Evolutionary conservation across 2,329 filamentous ascomycete genomes (phyloP), one percentile per base, ranked within the genome.

Genomic region (Diaporthe capsici): DNA sequence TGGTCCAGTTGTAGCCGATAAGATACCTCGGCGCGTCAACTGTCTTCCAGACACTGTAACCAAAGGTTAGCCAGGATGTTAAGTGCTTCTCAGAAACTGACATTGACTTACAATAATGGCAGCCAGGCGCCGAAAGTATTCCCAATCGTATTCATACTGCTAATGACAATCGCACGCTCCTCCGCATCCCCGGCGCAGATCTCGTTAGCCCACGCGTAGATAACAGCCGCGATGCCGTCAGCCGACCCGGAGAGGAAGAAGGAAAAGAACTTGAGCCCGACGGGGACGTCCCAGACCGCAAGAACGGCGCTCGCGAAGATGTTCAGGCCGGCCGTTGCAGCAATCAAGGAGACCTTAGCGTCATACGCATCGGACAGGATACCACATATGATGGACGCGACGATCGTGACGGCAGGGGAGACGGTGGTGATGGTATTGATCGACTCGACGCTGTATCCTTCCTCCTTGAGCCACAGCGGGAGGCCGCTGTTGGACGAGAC

Each of bases 401-500:
- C 31, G 22, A 68, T 51, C 3, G 63, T 68, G 3, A 68, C 63
- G 22, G 63, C 63, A 5, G 63, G 63, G 10, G 44, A 68, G 28
- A 68, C 63, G 7, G 63, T 68, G 22, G 63, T 68, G 22, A 68
- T 68, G 5, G 63, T 68, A 44, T 68, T 68, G 44, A 68, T 68
- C 2, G 44, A 68, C 47, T 68, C 63, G 22, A 53, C 63, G 28
- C 44, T 68, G 31, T 68, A 68, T 2, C 31, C 47, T 15, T 51
- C 44, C 31, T 68, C 20, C 13, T 53, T 68, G 63, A 68, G 63
- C 63, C 44, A 68, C 31, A 68, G 44, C 31, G 47, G 22, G 8
- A 68, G 44, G 22, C 63, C 63, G 39, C 63, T 84, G 76, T 84
- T 82, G 73, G 77, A 83, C 74, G 87, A 86, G 76, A 91, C 89